phyloP scores from a whole-genome alignment of 176 grass and related monocot species.

The Ananas comosus region DNA sequence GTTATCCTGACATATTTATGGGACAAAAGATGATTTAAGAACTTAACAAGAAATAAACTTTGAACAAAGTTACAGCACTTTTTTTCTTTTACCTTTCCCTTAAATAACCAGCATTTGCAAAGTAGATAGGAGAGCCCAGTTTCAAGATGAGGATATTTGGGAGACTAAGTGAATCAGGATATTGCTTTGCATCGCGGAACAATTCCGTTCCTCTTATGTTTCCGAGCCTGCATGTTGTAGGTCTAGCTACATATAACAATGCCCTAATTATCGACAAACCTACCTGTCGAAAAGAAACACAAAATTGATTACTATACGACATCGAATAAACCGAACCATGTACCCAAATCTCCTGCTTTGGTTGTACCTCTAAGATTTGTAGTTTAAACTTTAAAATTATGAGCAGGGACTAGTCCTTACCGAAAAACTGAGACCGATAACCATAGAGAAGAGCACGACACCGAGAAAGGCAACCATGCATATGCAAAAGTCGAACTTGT shows the following conservation, averaged over 20 bases:
- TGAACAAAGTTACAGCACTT: neutral
- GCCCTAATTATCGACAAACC: conserved; percentile 67
- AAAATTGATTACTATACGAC: neutral
- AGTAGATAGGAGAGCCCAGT: conserved; percentile 74
- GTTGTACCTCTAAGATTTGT: no score
- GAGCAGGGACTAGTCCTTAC: conserved; percentile 26
- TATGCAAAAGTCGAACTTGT: conserved; percentile 93
- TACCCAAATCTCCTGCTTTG: neutral
- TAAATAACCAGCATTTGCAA: conserved; percentile 65
- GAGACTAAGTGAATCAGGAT: conserved; percentile 37
- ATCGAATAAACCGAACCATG: neutral
- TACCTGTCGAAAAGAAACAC: conserved; percentile 27
- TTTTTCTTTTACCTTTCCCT: conserved; percentile 49
- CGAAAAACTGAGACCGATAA: conserved; percentile 60
- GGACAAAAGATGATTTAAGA: neutral
- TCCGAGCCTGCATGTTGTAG: conserved; percentile 65
- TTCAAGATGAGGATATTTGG: conserved; percentile 53
- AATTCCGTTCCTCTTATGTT: conserved; percentile 47
- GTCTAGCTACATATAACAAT: conserved; percentile 70
- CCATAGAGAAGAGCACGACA: conserved; percentile 88
- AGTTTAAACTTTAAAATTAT: neutral
- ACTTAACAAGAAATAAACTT: neutral
- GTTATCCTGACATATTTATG: conserved; percentile 32
- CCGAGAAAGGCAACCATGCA: conserved; percentile 84
- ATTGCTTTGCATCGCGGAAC: conserved; percentile 60